Evolutionary conservation across 2,329 filamentous ascomycete genomes (phyloP), one percentile per base, ranked within the genome.

Genomic region (Phoma herbarum): DNA sequence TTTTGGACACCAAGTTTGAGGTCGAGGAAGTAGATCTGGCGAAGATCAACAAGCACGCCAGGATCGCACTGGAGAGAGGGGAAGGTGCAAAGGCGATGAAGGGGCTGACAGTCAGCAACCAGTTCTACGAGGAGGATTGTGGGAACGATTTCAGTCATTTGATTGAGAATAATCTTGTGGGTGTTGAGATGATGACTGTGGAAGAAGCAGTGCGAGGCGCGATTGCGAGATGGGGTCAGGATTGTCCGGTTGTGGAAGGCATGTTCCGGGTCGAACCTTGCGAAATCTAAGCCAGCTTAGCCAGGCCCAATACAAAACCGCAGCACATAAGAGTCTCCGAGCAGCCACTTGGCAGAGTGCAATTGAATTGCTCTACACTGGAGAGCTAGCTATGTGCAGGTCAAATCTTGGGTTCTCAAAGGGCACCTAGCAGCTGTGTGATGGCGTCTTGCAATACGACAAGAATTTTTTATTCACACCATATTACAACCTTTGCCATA

Each of bases 41-140:
- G 12, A 67, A 63, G 22, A 75, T 77, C 52, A 69, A 73, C 22
- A 53, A 64, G 22, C 59, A 75, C 26, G 68, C 74, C 9, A 59
- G 50, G 20, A 64, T 66, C 23, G 69, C 72, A 16, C 43, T 77
- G 28, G 69, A 69, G 20, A 61, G 55, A 26, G 73, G 74, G 4
- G 70, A 75, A 26, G 31, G 52, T 1, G 59, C 3, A 10, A 71
- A 67, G 46, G 72, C 71, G 1, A 71, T 75, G 62, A 71, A 69
- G 41, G 74, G 75, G 0, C 52, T 77, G 42, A 58, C 65, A 1
- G 28, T 76, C 18, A 69, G 66, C 50, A 68, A 69, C 41, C 73
- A 77, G 51, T 77, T 76, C 33, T 73, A 72, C n/a, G 74, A 75
- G 42, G 68, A 51, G 3, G 67, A 73, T 26, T 63, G 59, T 29